Percentiles rank a stretch among this genome's conserved stretches.
These are phyloP conservation scores for Boletus rubroflammeus DNA, from an alignment of 768 basidiomycete genomes.

Conservation along the genomic window DNA sequence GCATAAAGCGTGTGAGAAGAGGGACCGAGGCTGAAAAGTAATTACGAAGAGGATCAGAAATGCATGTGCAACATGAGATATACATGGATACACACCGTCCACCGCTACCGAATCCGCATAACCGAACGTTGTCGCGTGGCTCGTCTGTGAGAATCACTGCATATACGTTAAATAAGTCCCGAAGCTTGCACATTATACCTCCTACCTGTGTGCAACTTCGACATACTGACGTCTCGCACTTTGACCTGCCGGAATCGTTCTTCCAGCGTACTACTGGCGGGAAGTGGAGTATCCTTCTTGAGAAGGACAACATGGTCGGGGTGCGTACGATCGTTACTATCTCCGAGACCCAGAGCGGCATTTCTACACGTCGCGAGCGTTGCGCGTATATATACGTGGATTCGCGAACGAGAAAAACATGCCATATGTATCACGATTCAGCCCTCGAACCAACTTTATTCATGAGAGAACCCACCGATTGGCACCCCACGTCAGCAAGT, in stretches of 20 bases:
- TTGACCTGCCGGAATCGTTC: constrained; percentile 60
- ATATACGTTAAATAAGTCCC: neutral
- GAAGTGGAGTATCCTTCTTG: constrained; percentile 12
- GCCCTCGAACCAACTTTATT: neutral
- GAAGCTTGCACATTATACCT: neutral
- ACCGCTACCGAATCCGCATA: constrained; percentile 88
- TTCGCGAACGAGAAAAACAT: neutral
- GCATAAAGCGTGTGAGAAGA: constrained; percentile 76
- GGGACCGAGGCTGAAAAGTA: constrained; percentile 57
- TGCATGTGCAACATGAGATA: neutral
- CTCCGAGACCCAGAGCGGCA: constrained; percentile 81
- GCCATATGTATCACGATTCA: neutral
- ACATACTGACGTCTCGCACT: constrained; percentile 73
- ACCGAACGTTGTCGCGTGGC: constrained; percentile 61
- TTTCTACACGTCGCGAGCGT: constrained; percentile 48
- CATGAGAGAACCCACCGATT: constrained; percentile 53
- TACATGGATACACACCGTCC: constrained; percentile 58
- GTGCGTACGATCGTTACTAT: constrained; percentile 69
- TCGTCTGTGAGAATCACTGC: constrained; percentile 70
- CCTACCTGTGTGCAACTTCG: constrained; percentile 82
- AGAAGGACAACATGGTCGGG: constrained; percentile 72
- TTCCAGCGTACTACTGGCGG: constrained; percentile 27
- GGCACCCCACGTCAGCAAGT: constrained; percentile 84
- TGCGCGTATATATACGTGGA: no score
- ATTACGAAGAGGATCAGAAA: neutral